Evolutionary conservation across 139 green algal genomes (phyloP), one percentile per base, ranked within the genome.

Genomic region (Chlorella sp.): DNA sequence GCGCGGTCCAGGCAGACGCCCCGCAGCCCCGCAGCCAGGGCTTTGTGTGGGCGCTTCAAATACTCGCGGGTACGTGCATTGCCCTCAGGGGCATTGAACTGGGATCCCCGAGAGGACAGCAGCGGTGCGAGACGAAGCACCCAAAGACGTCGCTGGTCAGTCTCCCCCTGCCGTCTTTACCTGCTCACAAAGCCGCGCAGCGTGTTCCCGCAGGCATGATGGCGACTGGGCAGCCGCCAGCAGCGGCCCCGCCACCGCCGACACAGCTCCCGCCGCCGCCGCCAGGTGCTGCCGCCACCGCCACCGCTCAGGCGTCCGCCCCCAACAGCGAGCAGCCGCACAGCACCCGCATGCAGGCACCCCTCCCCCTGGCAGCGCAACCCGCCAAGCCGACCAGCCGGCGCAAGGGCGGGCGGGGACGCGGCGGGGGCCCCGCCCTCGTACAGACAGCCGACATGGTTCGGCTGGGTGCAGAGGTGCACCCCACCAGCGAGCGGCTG

Each of bases 401-500:
- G 61, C 48, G 32, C 30, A 60, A 71, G 28, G 14, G 37, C 40
- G 69, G 9, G 36, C 26, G 28, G 78, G 78, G 78, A 1, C 78
- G 78, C 39, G 64, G 64, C 24, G 36, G 83, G 36, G 61, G 64
- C 15, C 34, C 61, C 1, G 36, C 15, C 16, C 22, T 28, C 22
- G 26, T 30, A 42, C 48, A 57, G 48, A 57, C 48, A 57, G 48
- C 48, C 4, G 83, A 87, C 36, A 37, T 78, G 0, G 64, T 87
- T 5, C 75, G 32, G 64, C 83, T 87, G 28, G 83, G 83, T 0
- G 61, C 26, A 0, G 83, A 87, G 83, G 34, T 91, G 28, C n/a
- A 19, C 0, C n/a, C n/a, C 0, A n/a, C 9, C 53, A 83, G 40
- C 21, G 88, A 91, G 83, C 80, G 88, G 37, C 80, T 91, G 71